These are phyloP conservation scores for Dioscorea cayenensis DNA, from an alignment of 116 monocot species.

Conservation along the genomic window DNA sequence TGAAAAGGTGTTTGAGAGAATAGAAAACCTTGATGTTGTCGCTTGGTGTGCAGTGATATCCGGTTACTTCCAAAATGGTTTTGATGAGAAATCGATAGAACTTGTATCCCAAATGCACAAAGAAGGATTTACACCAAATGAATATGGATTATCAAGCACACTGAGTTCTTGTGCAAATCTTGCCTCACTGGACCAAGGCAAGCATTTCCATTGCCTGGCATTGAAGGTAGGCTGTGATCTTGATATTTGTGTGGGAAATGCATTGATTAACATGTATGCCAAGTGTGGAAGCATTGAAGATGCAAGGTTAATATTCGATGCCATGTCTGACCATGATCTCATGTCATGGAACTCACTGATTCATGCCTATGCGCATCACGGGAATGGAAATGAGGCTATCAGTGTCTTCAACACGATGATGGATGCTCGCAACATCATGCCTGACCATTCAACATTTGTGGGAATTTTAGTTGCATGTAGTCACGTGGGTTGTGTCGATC, in stretches of 20 bases:
- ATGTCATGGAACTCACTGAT: constrained; percentile 75
- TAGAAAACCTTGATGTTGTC: constrained; percentile 40
- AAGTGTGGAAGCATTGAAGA: constrained; percentile 56
- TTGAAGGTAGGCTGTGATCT: constrained; percentile 49
- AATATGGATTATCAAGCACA: constrained; percentile 52
- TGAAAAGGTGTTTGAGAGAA: constrained; percentile 31
- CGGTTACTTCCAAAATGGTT: constrained; percentile 55
- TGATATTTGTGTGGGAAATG: constrained; percentile 53
- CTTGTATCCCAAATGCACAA: constrained; percentile 46
- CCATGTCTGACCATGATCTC: constrained; percentile 41
- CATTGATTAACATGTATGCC: constrained; percentile 63
- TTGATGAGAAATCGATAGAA: constrained; percentile 28
- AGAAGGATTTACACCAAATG: constrained; percentile 36
- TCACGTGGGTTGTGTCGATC: constrained; percentile 38
- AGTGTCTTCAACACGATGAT: constrained; percentile 33
- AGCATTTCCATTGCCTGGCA: constrained; percentile 55
- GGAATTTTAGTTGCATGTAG: constrained; percentile 49
- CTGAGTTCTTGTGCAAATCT: constrained; percentile 66
- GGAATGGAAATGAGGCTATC: constrained; percentile 19
- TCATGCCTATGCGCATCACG: constrained; percentile 49
- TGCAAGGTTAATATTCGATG: constrained; percentile 34
- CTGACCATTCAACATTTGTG: constrained; percentile 54
- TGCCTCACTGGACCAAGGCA: constrained; percentile 46
- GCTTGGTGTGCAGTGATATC: constrained; percentile 62
- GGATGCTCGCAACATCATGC: constrained; percentile 6